Evolutionary conservation across 805 yeast genomes (phyloP), one percentile per base, ranked within the genome.

Genomic region (Kockiozyma suomiensis): DNA sequence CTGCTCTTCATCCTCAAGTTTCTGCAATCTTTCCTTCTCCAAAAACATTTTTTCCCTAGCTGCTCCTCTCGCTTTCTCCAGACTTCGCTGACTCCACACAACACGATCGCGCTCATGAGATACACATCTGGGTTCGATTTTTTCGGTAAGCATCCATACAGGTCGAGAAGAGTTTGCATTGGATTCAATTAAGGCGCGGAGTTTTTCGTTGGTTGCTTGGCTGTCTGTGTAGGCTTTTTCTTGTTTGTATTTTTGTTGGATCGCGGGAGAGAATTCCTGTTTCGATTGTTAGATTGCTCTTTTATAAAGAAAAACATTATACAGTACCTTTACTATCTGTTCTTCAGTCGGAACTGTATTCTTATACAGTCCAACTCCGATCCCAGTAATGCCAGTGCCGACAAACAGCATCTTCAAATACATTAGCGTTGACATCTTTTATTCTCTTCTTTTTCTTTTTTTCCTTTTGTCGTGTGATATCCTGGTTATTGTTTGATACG

Each of bases 281-380:
- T 3, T 12, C 7, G 41, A 13, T 13, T 15, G 10, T 26, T 23
- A 17, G 6, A 26, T 19, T 4, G 32, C 15, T 32, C 19, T n/a
- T 7, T 42, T 13, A 25, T 25, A 5, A 17, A 25, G 25, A 26
- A 19, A 33, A n/a, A n/a, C n/a, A n/a, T n/a, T n/a, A n/a, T n/a
- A n/a, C n/a, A n/a, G n/a, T 42, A 61, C 75, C 1, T 85, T 83
- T 43, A 91, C 80, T 30, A 93, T 73, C 70, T 92, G 82, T 67
- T 90, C 96, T 66, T 89, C 96, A 1, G 93, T 82, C 3, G 98
- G 98, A 0, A 90, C 86, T 0, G 92, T 84, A 72, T 83, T 88
- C 64, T 85, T 87, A 75, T 75, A 87, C 17, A 88, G 76, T 3
- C 87, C 66, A 0, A 85, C 82, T 15, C 98, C 98, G 0, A 84